Conservation (phyloP, 257 asterid species). For the Linaria vulgaris region DNA sequence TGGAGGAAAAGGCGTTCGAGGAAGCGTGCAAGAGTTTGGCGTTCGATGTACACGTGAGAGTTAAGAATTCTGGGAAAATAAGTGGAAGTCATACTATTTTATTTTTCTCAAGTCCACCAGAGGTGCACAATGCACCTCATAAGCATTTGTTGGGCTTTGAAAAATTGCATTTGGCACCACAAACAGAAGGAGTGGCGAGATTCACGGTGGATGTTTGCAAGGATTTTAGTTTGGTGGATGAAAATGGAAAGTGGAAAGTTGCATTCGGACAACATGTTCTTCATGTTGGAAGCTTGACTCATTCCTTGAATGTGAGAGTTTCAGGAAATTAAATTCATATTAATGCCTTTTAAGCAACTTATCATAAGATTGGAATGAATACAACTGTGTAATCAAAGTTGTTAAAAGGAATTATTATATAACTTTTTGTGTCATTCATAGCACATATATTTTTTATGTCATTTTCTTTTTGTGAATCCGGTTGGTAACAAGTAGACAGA, state of each 20-base stretch:
- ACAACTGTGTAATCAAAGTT: too few relatives aligned
- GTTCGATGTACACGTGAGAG: conserved; percentile 42
- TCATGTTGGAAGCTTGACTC: conserved; percentile 58
- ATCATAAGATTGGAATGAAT: too few relatives aligned
- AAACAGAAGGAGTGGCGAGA: conserved; percentile 41
- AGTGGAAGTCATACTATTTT: conserved; percentile 59
- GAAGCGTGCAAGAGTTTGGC: conserved; percentile 35
- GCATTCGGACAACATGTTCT: conserved; percentile 61
- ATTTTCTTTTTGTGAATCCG: too few relatives aligned
- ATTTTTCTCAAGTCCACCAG: conserved; percentile 55
- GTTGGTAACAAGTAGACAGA: too few relatives aligned
- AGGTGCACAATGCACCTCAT: conserved; percentile 59
- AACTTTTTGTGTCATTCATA: too few relatives aligned
- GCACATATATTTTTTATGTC: too few relatives aligned
- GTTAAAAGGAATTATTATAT: too few relatives aligned
- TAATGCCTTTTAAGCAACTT: too few relatives aligned
- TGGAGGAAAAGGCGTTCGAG: conserved; percentile 35
- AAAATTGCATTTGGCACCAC: conserved; percentile 43
- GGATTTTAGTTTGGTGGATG: conserved; percentile 67
- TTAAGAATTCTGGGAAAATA: conserved; percentile 46
- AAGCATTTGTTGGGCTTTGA: conserved; percentile 60
- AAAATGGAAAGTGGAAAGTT: conserved; percentile 49
- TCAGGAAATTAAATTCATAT: conserved; percentile 14
- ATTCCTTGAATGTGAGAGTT: conserved; percentile 50
- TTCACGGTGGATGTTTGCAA: conserved; percentile 63